Evolutionary conservation across 2,329 filamentous ascomycete genomes (phyloP).

Genomic region (Colletotrichum sp.): DNA sequence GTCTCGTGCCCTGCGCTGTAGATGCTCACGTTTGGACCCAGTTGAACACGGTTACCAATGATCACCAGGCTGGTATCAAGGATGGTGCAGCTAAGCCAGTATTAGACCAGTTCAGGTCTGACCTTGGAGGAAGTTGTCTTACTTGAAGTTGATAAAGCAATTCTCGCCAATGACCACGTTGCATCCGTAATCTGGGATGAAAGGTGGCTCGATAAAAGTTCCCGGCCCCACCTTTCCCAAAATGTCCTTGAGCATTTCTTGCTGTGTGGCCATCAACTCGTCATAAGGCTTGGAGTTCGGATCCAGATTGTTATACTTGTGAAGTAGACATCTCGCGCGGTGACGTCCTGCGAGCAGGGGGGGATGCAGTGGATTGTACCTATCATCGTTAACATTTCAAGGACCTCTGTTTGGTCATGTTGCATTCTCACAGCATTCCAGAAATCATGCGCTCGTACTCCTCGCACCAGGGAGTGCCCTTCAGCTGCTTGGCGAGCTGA

Average conservation of each 20-base stretch:
- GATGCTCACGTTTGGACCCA: slow-evolving; percentile 57
- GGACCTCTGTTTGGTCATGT: neutral
- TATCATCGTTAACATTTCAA: neutral
- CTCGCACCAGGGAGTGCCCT: slow-evolving; percentile 39
- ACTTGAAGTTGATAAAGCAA: slow-evolving; percentile 67
- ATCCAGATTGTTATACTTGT: slow-evolving; percentile 64
- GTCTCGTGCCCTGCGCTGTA: slow-evolving; percentile 58
- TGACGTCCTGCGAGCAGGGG: slow-evolving; percentile 55
- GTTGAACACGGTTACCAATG: slow-evolving; percentile 55
- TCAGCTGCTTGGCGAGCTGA: neutral
- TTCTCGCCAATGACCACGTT: slow-evolving; percentile 66
- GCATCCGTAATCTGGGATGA: slow-evolving; percentile 69
- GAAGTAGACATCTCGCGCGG: slow-evolving; percentile 57
- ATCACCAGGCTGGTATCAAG: slow-evolving; percentile 56
- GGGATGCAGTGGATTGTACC: slow-evolving; percentile 53
- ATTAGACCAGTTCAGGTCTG: neutral
- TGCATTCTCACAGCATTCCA: slow-evolving; percentile 49
- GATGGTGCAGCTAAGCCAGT: slow-evolving; percentile 39
- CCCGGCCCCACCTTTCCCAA: slow-evolving; percentile 56
- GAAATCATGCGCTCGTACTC: slow-evolving; percentile 71
- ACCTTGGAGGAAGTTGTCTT: neutral
- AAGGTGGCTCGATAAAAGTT: slow-evolving; percentile 64
- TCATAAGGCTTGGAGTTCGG: slow-evolving; percentile 47
- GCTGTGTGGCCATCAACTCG: slow-evolving; percentile 40
- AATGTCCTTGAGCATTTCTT: slow-evolving; percentile 52